A percentile compares a stretch with the other conserved stretches of the same genome.
Conservation (phyloP, 169 alveolate species). For the Cryptosporidium sp. region DNA sequence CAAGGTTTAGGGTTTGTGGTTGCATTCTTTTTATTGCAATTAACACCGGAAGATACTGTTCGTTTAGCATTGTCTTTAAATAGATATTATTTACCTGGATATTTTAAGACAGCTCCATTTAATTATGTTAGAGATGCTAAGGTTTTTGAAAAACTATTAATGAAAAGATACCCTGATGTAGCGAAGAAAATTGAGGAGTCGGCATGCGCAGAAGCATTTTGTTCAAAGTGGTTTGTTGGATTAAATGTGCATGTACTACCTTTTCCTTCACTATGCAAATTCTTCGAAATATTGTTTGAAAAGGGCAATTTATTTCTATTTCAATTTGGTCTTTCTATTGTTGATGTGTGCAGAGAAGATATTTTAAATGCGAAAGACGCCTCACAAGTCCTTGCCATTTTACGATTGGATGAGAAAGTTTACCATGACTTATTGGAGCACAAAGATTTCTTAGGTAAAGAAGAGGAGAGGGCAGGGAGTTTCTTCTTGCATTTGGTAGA, state of each 20-base stretch:
- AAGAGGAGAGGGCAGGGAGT: slow-evolving; percentile 74
- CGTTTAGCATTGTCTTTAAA: slow-evolving; percentile 76
- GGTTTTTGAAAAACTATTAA: slow-evolving; percentile 77
- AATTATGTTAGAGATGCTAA: slow-evolving; percentile 82
- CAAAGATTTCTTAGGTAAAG: slow-evolving; percentile 13
- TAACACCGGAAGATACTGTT: slow-evolving; percentile 77
- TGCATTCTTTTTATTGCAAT: slow-evolving; percentile 77
- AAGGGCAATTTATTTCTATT: slow-evolving; percentile 77
- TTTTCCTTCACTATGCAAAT: slow-evolving; percentile 77
- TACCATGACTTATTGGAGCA: slow-evolving; percentile 70
- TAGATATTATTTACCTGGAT: slow-evolving; percentile 81
- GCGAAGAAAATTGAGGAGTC: slow-evolving; percentile 68
- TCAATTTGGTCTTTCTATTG: slow-evolving; percentile 77
- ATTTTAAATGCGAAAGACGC: slow-evolving; percentile 78
- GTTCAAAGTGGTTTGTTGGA: slow-evolving; percentile 83
- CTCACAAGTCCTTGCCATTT: slow-evolving; percentile 77
- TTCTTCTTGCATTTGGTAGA: slow-evolving; percentile 78
- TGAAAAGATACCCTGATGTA: slow-evolving; percentile 71
- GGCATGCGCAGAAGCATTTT: slow-evolving; percentile 81
- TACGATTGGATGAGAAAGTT: slow-evolving; percentile 78
- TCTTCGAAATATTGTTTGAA: slow-evolving; percentile 76
- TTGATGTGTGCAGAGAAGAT: slow-evolving; percentile 71
- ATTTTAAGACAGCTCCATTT: slow-evolving; percentile 81
- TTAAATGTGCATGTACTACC: slow-evolving; percentile 81
- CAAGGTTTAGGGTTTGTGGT: slow-evolving; percentile 82